Evolutionary conservation across 73 alveolate genomes (phyloP), one percentile per base, ranked within the genome.

Genomic region (Paramecium caudatum): DNA sequence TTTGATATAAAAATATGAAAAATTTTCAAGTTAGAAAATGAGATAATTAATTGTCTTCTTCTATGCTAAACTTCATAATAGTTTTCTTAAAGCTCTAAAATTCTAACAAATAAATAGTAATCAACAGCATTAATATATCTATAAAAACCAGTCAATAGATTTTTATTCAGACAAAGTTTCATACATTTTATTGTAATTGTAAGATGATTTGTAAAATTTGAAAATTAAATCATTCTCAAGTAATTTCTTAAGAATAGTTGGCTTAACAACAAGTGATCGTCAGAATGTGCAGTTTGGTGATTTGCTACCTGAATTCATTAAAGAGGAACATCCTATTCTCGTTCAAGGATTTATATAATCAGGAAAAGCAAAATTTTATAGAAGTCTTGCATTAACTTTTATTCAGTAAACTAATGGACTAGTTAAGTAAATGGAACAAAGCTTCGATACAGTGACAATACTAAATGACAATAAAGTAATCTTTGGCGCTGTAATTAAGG

Each of bases 191-290:
- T 65, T 65, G 10, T 30, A 65, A 65, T 30, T 65, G 13, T 33
- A 65, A 65, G 83, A 65, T 33, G 83, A 65, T 65, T 32, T 65
- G 34, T 65, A 65, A 65, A 65, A 33, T 65, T 32, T 65, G 39
- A 65, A 9, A 65, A 65, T 65, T 3, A 33, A 65, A 65, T 33
- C 50, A 25, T 30, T 16, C 34, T 65, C 83, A 30, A 33, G 15
- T 65, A 65, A 65, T 33, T 65, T 65, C 16, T 36, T 33, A 3
- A 36, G 19, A 33, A 65, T 32, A 0, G 39, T 30, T 30, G 83
- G 49, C n/a, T 3, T 30, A 15, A 7, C 32, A 33, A 10, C 83
- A 9, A 55, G 30, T 21, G 80, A 55, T 1, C 43, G n/a, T n/a
- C n/a, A 55, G 23, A 6, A 12, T 27, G 2, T 55, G 37, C 30